Percentiles rank a stretch among this genome's conserved stretches.
Evolutionary conservation across 2,329 filamentous ascomycete genomes (phyloP).

Genomic region (Aspergillus phoenicis): DNA sequence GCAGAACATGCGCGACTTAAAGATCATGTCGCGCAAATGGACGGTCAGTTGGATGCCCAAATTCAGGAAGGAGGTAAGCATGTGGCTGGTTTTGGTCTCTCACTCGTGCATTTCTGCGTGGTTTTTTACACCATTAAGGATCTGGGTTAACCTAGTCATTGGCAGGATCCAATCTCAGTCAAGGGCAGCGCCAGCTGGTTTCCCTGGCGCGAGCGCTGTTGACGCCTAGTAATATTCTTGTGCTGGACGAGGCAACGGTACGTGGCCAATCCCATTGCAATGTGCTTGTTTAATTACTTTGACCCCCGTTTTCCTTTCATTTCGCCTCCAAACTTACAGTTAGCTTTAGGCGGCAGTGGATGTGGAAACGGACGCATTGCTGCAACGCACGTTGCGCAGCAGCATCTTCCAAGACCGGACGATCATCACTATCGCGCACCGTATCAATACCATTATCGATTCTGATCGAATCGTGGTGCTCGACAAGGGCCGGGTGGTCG

Average conservation of each 20-base stretch:
- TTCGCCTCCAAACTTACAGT: slow-evolving; percentile 20
- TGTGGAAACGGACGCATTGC: slow-evolving; percentile 67
- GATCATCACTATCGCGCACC: slow-evolving; percentile 97
- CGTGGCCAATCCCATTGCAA: slow-evolving; percentile 16
- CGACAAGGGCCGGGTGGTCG: slow-evolving; percentile 83
- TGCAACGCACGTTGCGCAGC: slow-evolving; percentile 65
- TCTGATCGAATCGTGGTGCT: slow-evolving; percentile 90
- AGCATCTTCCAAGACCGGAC: slow-evolving; percentile 83
- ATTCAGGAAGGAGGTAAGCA: slow-evolving; percentile 88
- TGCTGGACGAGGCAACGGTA: slow-evolving; percentile 94
- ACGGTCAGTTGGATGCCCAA: slow-evolving; percentile 83
- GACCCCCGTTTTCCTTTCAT: not conserved
- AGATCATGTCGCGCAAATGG: slow-evolving; percentile 84
- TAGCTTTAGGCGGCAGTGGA: slow-evolving; percentile 64
- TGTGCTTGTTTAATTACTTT: not conserved
- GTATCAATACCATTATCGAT: slow-evolving; percentile 94
- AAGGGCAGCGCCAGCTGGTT: slow-evolving; percentile 91
- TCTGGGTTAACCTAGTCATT: slow-evolving; percentile 17
- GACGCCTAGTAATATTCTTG: slow-evolving; percentile 93
- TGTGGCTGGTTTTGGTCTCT: slow-evolving; percentile 4
- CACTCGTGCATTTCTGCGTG: slow-evolving; percentile 2
- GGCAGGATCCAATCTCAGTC: slow-evolving; percentile 89
- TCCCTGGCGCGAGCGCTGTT: slow-evolving; percentile 91
- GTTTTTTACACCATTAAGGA: not conserved
- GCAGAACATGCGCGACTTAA: slow-evolving; percentile 90